phyloP scores from a whole-genome alignment of 2,329 filamentous ascomycete species.

The Aspergillus uvarum region DNA sequence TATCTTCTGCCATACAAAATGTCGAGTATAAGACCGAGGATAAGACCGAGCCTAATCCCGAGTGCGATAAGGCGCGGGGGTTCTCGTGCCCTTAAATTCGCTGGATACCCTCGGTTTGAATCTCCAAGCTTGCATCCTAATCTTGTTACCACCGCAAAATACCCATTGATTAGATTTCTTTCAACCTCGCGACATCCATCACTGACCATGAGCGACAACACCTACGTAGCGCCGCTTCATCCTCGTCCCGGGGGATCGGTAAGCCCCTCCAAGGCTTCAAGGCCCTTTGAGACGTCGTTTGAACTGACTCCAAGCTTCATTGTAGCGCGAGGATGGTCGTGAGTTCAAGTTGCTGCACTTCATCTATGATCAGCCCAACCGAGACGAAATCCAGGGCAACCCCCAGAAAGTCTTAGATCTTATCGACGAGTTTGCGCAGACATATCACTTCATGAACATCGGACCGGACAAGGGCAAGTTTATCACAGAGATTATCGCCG shows the following conservation, averaged over 20 bases:
- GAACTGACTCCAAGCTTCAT: not conserved
- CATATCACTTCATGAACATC: constrained; percentile 78
- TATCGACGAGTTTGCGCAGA: constrained; percentile 68
- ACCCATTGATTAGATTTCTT: not conserved
- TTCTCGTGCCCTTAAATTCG: not conserved
- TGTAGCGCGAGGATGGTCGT: constrained; percentile 62
- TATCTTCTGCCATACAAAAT: not conserved
- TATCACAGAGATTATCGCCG: constrained; percentile 65
- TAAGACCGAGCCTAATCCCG: not conserved
- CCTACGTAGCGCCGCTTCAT: not conserved
- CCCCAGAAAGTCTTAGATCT: constrained; percentile 64
- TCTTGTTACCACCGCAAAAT: not conserved
- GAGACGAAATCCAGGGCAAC: constrained; percentile 63
- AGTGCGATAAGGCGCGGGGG: not conserved
- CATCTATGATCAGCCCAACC: constrained; percentile 61
- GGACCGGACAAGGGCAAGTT: constrained; percentile 72
- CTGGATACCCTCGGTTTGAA: not conserved
- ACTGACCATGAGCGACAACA: constrained; percentile 1
- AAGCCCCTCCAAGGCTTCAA: not conserved
- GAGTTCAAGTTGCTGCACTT: constrained; percentile 72
- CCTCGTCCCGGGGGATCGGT: not conserved
- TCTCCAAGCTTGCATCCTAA: not conserved
- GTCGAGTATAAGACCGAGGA: not conserved
- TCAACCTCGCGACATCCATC: not conserved
- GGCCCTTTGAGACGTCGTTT: not conserved